Base-by-base conservation (phyloP, 2,329 filamentous ascomycete species). In the Aspergillus sp. region DNA sequence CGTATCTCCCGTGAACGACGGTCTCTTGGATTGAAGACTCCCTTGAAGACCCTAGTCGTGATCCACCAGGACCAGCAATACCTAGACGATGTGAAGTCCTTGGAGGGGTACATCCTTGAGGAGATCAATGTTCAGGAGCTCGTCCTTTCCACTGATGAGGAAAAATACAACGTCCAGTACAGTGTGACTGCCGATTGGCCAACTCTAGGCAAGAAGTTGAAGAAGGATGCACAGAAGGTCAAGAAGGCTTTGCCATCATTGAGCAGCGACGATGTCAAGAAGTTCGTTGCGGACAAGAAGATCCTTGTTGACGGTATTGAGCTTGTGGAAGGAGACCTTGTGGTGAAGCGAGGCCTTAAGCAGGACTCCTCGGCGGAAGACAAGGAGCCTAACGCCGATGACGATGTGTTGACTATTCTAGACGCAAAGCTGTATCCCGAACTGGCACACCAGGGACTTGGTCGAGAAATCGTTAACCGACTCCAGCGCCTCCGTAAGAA, bases 401-500 rank as follows among this genome's bases (percentile, higher is more conserved):
- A 90, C 61, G 91, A 97, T 66, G 90, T 97, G 47, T 85, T 99
- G 67, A 93, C 89, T 59, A 91, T 99, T 63, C 81, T 99, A n/a
- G 91, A 96, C 70, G 85, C 86, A 2, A 87, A 88, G 58, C 80
- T 91, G 22, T 89, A 98, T 71, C 87, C 92, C 0, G 92, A 96
- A 70, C 82, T 99, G 37, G 89, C 89, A 47, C 86, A 93, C 64
- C 93, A 98, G 75, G 95, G 93, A 54, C 77, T 99, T 54, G 93
- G 90, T 1, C 85, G 95, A 68, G 95, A 98, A 76, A 89, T 99
- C 64, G 89, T 99, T 79, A 89, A 96, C 74, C 88, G 93, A 41
- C 89, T 99, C 20, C 95, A 99, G 78, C 86, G 90, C 65, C 81
- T 98, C 61, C 87, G 95, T 64, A 99, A 99, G 85, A 95, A 95